Evolutionary conservation across 805 yeast genomes (phyloP).

Genomic region (Saccharomycopsis sp.): DNA sequence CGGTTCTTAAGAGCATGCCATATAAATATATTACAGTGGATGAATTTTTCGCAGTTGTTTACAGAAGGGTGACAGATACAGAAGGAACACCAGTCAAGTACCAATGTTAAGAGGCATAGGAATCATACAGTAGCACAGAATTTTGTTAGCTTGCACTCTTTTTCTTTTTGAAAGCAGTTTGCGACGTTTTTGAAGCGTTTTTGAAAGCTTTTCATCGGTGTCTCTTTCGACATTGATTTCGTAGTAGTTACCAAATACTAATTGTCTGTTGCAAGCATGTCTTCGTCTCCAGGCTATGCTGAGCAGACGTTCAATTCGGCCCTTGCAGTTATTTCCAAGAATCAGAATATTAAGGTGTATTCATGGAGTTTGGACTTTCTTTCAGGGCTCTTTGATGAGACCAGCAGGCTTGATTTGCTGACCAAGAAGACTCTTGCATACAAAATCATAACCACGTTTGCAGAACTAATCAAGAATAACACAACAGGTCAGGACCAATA

Average conservation of each 20-base stretch:
- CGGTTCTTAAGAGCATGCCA: background rate
- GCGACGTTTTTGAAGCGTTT: too few species aligned
- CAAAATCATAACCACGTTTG: conserved; percentile 3
- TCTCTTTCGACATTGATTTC: background rate
- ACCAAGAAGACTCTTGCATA: background rate
- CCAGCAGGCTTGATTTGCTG: background rate
- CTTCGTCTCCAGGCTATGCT: background rate
- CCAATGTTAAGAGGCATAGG: background rate
- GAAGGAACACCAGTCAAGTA: background rate
- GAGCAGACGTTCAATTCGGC: background rate
- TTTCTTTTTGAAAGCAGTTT: too few species aligned
- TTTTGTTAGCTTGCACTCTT: background rate
- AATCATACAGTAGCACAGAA: background rate
- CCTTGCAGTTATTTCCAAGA: conserved; percentile 1
- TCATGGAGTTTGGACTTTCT: conserved; percentile 10
- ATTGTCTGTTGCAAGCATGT: background rate
- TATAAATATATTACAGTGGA: background rate
- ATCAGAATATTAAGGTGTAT: conserved; percentile 1
- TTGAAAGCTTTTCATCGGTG: background rate
- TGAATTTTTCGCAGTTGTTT: background rate
- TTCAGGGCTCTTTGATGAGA: background rate
- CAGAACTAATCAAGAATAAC: background rate
- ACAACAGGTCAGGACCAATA: background rate
- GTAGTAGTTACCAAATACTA: background rate
- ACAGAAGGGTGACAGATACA: too few species aligned